Evolutionary conservation across 768 basidiomycete species (phyloP).

Genomic region (Termitomyces titanicus): DNA sequence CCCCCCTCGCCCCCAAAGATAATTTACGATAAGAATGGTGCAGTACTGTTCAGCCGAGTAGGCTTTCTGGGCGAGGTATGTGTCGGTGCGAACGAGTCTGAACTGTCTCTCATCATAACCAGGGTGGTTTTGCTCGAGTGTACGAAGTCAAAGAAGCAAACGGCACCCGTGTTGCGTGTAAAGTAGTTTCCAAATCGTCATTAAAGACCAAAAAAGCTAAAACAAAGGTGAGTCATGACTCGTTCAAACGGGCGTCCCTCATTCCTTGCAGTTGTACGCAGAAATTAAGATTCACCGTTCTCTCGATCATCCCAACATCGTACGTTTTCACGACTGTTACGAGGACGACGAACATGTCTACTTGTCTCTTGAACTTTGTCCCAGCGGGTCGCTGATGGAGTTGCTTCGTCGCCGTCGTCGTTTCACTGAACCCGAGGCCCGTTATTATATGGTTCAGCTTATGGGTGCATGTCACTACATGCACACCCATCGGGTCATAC

Average conservation of each 20-base stretch:
- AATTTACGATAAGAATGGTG: slow-evolving; percentile 61
- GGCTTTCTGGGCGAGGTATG: slow-evolving; percentile 89
- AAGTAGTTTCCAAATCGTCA: slow-evolving; percentile 91
- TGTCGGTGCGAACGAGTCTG: slow-evolving; percentile 3
- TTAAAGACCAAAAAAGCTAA: slow-evolving; percentile 96
- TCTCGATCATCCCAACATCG: slow-evolving; percentile 89
- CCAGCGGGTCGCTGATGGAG: slow-evolving; percentile 87
- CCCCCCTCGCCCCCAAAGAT: slow-evolving; percentile 80
- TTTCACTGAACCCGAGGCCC: slow-evolving; percentile 88
- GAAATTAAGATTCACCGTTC: slow-evolving; percentile 98
- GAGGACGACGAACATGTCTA: slow-evolving; percentile 96
- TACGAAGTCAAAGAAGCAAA: slow-evolving; percentile 84
- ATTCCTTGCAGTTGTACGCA: slow-evolving; percentile 73
- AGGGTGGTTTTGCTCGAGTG: slow-evolving; percentile 94
- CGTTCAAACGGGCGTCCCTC: background rate
- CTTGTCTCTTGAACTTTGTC: slow-evolving; percentile 93
- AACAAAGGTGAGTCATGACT: slow-evolving; percentile 66
- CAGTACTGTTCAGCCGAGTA: slow-evolving; percentile 61
- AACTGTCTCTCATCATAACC: slow-evolving; percentile 7
- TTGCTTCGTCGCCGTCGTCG: slow-evolving; percentile 83
- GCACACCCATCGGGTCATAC: slow-evolving; percentile 95
- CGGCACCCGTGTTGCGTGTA: slow-evolving; percentile 74
- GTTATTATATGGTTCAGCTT: slow-evolving; percentile 91
- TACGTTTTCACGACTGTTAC: slow-evolving; percentile 89
- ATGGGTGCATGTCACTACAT: slow-evolving; percentile 97